Evolutionary conservation across 2,329 filamentous ascomycete species (phyloP).

Genomic region (Cladosporium colombiae): DNA sequence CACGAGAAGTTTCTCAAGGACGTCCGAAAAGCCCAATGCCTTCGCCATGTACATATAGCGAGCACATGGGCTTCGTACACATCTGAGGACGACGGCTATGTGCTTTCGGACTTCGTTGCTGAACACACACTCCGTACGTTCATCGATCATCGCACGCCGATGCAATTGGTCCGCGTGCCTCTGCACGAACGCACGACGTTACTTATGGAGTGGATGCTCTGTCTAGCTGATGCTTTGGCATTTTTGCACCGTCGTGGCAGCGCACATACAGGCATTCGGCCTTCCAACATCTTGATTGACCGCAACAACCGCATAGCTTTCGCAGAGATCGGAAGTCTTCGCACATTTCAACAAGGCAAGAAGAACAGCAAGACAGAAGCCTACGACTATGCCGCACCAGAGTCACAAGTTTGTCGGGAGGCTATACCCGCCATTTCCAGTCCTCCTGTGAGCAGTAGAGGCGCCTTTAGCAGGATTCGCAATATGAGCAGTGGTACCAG

Average conservation of each 20-base stretch:
- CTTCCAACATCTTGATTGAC: constrained; percentile 69
- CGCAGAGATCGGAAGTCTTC: constrained; percentile 57
- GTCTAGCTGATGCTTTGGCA: constrained; percentile 67
- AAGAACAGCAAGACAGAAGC: constrained; percentile 65
- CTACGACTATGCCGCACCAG: constrained; percentile 74
- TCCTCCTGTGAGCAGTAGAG: constrained; percentile 33
- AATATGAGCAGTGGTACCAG: constrained; percentile 33
- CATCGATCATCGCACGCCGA: constrained; percentile 61
- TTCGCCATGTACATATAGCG: constrained; percentile 70
- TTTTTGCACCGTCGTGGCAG: constrained; percentile 66
- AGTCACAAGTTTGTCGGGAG: constrained; percentile 54
- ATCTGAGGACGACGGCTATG: constrained; percentile 62
- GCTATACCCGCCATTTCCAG: constrained; percentile 40
- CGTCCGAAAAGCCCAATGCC: constrained; percentile 57
- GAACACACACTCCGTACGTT: constrained; percentile 69
- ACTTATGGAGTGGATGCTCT: constrained; percentile 74
- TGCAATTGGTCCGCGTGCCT: constrained; percentile 61
- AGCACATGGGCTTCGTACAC: constrained; percentile 72
- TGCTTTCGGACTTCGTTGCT: constrained; percentile 65
- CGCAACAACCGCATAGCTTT: constrained; percentile 67
- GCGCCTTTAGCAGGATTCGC: constrained; percentile 33
- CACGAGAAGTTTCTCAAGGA: constrained; percentile 60
- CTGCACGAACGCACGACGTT: constrained; percentile 62
- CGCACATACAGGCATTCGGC: constrained; percentile 68
- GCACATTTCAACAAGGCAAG: constrained; percentile 54